Conservation (phyloP, 2,329 filamentous ascomycete genomes). For the Taxawa tesnikishii region DNA sequence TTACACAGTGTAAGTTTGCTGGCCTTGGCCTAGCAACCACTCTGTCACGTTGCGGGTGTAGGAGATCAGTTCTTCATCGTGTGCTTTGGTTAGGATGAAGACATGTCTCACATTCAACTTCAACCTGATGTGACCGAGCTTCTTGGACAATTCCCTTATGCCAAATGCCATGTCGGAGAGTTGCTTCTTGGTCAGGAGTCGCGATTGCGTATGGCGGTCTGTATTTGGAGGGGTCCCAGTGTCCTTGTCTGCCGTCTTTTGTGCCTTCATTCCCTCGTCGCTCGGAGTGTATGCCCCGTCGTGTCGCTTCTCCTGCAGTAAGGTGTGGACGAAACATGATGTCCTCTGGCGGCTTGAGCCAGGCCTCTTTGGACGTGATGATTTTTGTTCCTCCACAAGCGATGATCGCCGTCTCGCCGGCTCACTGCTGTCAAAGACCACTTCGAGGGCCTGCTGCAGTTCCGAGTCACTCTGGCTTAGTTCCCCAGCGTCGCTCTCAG, state of each 20-base stretch:
- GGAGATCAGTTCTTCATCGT: conserved; percentile 66
- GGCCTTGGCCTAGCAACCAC: conserved; percentile 66
- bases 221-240: conserved; percentile 19
- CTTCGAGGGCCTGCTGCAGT: conserved; percentile 27
- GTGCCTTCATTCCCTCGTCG: conserved; percentile 16
- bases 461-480: conserved; percentile 21
- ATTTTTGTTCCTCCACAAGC: conserved; percentile 37
- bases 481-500: conserved; percentile 7
- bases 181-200: conserved; percentile 90
- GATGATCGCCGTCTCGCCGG: conserved; percentile 49
- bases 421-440: conserved; percentile 40
- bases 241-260: conserved; percentile 31
- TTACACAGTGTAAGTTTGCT: conserved; percentile 59
- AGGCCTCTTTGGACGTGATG: conserved; percentile 26
- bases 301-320: conserved; percentile 36
- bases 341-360: conserved; percentile 29
- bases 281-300: conserved; percentile 11
- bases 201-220: conserved; percentile 39
- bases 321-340: conserved; percentile 49
- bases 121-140: conserved; percentile 70
- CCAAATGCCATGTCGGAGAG: conserved; percentile 95
- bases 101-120: conserved; percentile 71
- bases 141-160: conserved; percentile 78
- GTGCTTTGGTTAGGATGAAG: conserved; percentile 84
- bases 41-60: conserved; percentile 64